Evolutionary conservation across 139 green algal species (phyloP), one percentile per base, ranked within the genome.

Genomic region (Klebsormidium nitens): DNA sequence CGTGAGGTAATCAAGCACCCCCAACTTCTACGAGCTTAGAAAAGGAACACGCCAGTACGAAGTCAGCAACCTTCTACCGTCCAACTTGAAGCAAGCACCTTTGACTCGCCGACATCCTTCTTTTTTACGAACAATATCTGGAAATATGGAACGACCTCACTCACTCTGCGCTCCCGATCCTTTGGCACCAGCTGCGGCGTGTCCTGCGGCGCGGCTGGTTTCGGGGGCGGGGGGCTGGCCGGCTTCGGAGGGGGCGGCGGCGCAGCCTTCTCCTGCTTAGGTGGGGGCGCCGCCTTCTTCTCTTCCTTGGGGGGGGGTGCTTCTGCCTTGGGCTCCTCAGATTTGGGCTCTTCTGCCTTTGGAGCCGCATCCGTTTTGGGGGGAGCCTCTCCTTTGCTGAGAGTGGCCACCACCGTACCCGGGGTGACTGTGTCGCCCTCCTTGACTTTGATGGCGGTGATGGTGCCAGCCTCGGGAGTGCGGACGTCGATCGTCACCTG

Each of bases 391-490:
- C 56, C 86, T 38, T 87, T 74, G 26, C 89, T 81, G 19, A 97
- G 80, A 2, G 76, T 68, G 1, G 81, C 84, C 36, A 97, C 86
- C n/a, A 76, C 44, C 72, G 96, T 89, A 3, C 91, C 91, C 0
- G 96, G 90, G 2, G 76, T 69, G 2, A 98, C 93, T 0, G 84
- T 91, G 77, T 98, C 93, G 1, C 88, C 87, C 58, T 88, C 83
- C 14, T 83, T 80, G 0, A 95, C 81, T 23, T 88, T 67, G 31
- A 93, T 66, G 6, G 44, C 56, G 28, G 4, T 64, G 14, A 69
- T 57, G 19, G 29, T 72, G 36, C 75, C 81, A 50, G 49, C 59
- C 26, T 52, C 36, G 17, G 81, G 74, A 28, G 78, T 61, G 39
- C 76, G 69, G 11, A 87, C 71, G 60, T 87, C 81, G 23, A 87